A percentile compares a stretch with the other conserved stretches of the same genome.
Evolutionary conservation across 2,329 filamentous ascomycete genomes (phyloP).

Genomic region (Pyrenophora tritici-repentis): DNA sequence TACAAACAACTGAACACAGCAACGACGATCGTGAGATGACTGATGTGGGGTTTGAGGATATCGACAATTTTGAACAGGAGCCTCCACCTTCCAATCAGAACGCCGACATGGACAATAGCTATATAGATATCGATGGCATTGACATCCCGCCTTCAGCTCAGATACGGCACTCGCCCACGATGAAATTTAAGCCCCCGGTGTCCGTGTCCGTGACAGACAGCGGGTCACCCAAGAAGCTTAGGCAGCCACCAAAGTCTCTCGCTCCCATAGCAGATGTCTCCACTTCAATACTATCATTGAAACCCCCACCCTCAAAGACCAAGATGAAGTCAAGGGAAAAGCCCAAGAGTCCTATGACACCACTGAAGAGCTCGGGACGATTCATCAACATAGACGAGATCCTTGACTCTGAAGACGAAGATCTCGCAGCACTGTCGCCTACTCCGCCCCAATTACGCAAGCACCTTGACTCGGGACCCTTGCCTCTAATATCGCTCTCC

Average conservation of each 20-base stretch:
- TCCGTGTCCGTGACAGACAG: conserved; percentile 1
- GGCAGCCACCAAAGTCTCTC: conserved; percentile 26
- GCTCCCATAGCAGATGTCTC: conserved; percentile 9
- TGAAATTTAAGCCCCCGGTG: not conserved
- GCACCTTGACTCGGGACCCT: conserved; percentile 19
- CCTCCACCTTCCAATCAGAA: conserved; percentile 38
- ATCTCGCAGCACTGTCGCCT: conserved; percentile 34
- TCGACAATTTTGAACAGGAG: conserved; percentile 29
- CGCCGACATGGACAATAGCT: conserved; percentile 23
- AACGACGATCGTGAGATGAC: not conserved
- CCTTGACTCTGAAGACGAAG: conserved; percentile 47
- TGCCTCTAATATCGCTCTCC: conserved; percentile 17
- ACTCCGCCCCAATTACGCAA: conserved; percentile 40
- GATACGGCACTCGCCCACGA: conserved; percentile 3
- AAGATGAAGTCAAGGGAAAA: not conserved
- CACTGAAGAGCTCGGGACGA: conserved; percentile 26
- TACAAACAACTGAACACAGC: not conserved
- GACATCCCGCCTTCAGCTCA: conserved; percentile 20
- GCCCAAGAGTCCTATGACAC: conserved; percentile 8
- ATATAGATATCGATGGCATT: conserved; percentile 37
- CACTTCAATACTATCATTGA: conserved; percentile 6
- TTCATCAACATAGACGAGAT: conserved; percentile 48
- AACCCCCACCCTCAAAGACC: conserved; percentile 6
- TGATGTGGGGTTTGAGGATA: conserved; percentile 26
- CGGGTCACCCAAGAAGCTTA: conserved; percentile 27